Percentiles rank a stretch among this genome's conserved stretches.
These are phyloP conservation scores for Colletotrichum camelliae DNA, from an alignment of 2,329 filamentous ascomycete species.

Conservation along the genomic window DNA sequence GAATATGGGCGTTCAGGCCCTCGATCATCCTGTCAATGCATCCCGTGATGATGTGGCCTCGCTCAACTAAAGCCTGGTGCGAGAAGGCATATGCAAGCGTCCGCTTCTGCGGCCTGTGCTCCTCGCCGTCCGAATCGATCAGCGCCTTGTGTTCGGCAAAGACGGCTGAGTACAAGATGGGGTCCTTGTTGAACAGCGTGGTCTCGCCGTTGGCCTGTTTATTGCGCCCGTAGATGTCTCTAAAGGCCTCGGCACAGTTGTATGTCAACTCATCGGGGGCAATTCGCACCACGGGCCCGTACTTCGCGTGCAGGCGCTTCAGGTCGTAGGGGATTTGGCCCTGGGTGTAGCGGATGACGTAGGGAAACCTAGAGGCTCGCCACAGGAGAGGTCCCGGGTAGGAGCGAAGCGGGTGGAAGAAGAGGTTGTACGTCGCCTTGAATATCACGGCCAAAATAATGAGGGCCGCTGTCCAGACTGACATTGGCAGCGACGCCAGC, in stretches of 20 bases:
- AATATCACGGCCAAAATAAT: not conserved
- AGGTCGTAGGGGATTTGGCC: not conserved
- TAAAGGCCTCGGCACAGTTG: conserved; percentile 37
- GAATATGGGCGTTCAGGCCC: not conserved
- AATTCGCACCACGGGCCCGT: conserved; percentile 41
- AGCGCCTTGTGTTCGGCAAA: not conserved
- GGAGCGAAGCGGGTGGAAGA: conserved; percentile 34
- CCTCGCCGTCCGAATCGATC: not conserved
- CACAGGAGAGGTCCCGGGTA: conserved; percentile 31
- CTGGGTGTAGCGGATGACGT: not conserved
- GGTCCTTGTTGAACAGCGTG: not conserved
- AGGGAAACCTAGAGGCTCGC: not conserved
- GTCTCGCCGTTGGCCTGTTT: not conserved
- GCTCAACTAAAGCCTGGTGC: not conserved
- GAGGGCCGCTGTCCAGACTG: not conserved
- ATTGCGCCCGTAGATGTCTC: conserved; percentile 40
- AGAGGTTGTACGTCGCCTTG: conserved; percentile 31
- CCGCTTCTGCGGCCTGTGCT: not conserved
- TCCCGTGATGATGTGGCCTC: not conserved
- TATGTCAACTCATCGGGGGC: conserved; percentile 33
- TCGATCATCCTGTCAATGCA: not conserved
- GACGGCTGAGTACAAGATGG: not conserved
- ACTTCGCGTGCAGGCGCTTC: conserved; percentile 21
- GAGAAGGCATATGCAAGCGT: not conserved
- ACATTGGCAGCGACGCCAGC: not conserved